Evolutionary conservation across 768 basidiomycete species (phyloP).

Genomic region (Tylopilus intermedius): DNA sequence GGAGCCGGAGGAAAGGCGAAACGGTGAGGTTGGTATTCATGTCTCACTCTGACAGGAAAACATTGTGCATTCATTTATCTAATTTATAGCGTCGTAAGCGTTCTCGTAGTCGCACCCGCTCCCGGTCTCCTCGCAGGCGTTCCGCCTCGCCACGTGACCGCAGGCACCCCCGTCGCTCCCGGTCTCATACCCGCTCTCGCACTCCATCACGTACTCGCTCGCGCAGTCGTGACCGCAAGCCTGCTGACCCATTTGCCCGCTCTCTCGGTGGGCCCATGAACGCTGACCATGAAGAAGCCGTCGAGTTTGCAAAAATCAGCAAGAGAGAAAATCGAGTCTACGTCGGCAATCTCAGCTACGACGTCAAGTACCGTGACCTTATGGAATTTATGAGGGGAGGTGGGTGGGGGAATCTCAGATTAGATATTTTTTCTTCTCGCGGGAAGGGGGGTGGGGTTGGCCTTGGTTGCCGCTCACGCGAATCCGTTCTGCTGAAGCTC

Average conservation of each 20-base stretch:
- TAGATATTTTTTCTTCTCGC: slow-evolving; percentile 47
- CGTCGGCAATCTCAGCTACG: slow-evolving; percentile 97
- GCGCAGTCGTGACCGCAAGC: slow-evolving; percentile 56
- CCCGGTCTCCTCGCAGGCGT: slow-evolving; percentile 62
- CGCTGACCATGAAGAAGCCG: slow-evolving; percentile 87
- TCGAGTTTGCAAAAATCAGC: slow-evolving; percentile 92
- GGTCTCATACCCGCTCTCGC: slow-evolving; percentile 60
- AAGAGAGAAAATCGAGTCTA: slow-evolving; percentile 98
- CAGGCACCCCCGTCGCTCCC: slow-evolving; percentile 55
- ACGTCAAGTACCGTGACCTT: slow-evolving; percentile 97
- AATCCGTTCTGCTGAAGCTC: slow-evolving; percentile 35
- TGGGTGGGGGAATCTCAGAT: slow-evolving; percentile 83
- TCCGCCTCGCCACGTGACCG: slow-evolving; percentile 56
- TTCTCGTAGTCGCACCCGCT: slow-evolving; percentile 60
- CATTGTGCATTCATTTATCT: not conserved
- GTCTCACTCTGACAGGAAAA: not conserved
- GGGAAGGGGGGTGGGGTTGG: slow-evolving; percentile 25
- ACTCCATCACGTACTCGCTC: slow-evolving; percentile 46
- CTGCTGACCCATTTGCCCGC: slow-evolving; percentile 63
- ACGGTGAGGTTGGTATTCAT: slow-evolving; percentile 54
- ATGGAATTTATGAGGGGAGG: slow-evolving; percentile 99
- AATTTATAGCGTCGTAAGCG: slow-evolving; percentile 58
- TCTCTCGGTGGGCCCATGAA: slow-evolving; percentile 88
- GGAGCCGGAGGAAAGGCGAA: slow-evolving; percentile 78
- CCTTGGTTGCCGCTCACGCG: slow-evolving; percentile 28